phyloP scores from a whole-genome alignment of 345 rosid species.

The Salix koriyanagi region DNA sequence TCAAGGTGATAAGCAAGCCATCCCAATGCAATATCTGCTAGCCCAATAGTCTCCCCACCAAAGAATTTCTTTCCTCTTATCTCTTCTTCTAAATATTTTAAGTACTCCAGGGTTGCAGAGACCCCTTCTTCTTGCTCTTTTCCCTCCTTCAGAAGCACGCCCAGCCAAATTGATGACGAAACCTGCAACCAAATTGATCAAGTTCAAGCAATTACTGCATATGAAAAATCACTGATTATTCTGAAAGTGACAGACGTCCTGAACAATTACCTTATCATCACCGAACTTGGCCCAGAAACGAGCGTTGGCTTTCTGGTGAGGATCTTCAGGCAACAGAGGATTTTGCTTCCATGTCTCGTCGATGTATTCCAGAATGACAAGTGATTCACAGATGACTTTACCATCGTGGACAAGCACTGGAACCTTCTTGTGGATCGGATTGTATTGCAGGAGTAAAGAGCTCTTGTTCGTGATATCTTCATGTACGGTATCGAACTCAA shows the following conservation, averaged over 20 bases:
- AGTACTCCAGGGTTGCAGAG: background rate
- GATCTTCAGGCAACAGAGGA: slow-evolving; percentile 7
- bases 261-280: slow-evolving; percentile 6
- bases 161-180: background rate
- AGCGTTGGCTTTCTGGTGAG: background rate
- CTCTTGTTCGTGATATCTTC: background rate
- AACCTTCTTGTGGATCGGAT: background rate
- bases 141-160: background rate
- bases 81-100: slow-evolving; percentile 8
- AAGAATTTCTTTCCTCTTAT: slow-evolving; percentile 5
- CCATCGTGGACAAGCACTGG: slow-evolving; percentile 6
- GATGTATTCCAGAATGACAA: slow-evolving; percentile 5
- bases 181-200: background rate
- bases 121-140: slow-evolving; percentile 9
- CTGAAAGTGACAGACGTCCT: background rate
- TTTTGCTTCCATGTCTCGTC: slow-evolving; percentile 7
- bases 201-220: background rate
- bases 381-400: background rate
- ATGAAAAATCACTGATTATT: background rate
- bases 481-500: background rate
- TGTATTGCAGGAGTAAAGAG: background rate
- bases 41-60: slow-evolving; percentile 11
- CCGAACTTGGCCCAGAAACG: slow-evolving; percentile 10
- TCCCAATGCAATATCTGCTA: slow-evolving; percentile 12
- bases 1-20: slow-evolving; percentile 3